Conservation (phyloP, 352 stramenopile species). For the Thraustotheca clavata region DNA sequence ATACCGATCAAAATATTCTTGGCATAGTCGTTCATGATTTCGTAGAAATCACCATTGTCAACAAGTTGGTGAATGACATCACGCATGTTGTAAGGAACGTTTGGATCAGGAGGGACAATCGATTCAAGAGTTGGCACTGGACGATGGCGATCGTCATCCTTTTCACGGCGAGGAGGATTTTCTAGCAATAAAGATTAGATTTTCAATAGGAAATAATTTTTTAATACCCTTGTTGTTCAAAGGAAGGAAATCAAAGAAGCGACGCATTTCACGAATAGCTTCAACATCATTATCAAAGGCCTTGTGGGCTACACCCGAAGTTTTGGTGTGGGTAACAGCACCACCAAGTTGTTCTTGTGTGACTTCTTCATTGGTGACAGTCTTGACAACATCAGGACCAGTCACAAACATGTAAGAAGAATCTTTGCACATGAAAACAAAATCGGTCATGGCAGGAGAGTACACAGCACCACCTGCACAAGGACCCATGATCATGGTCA, state of each 20-base stretch:
- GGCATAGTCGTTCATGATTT: conserved; percentile 95
- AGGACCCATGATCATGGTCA: conserved; percentile 97
- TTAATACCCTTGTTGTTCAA: conserved; percentile 78
- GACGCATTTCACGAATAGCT: conserved; percentile 87
- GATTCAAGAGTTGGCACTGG: conserved; percentile 82
- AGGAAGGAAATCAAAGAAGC: conserved; percentile 95
- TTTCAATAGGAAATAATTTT: not conserved
- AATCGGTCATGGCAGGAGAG: conserved; percentile 98
- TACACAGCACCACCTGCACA: conserved; percentile 94
- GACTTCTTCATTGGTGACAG: conserved; percentile 95
- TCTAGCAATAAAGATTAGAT: conserved; percentile 25
- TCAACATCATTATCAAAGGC: conserved; percentile 97
- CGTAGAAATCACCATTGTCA: conserved; percentile 94
- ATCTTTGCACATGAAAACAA: conserved; percentile 97
- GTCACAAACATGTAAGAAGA: conserved; percentile 99
- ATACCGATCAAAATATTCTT: conserved; percentile 98
- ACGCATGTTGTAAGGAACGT: conserved; percentile 98
- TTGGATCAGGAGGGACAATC: conserved; percentile 95
- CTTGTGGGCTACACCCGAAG: conserved; percentile 91
- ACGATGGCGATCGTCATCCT: conserved; percentile 83
- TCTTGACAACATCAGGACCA: conserved; percentile 97
- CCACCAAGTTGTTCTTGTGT: conserved; percentile 93
- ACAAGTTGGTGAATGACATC: conserved; percentile 93
- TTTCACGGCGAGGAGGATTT: conserved; percentile 65
- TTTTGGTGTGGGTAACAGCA: conserved; percentile 92